Percentiles rank a stretch among this genome's conserved stretches.
These are phyloP conservation scores for Fusarium albosuccineum DNA, from an alignment of 2,329 filamentous ascomycete species.

Conservation along the genomic window DNA sequence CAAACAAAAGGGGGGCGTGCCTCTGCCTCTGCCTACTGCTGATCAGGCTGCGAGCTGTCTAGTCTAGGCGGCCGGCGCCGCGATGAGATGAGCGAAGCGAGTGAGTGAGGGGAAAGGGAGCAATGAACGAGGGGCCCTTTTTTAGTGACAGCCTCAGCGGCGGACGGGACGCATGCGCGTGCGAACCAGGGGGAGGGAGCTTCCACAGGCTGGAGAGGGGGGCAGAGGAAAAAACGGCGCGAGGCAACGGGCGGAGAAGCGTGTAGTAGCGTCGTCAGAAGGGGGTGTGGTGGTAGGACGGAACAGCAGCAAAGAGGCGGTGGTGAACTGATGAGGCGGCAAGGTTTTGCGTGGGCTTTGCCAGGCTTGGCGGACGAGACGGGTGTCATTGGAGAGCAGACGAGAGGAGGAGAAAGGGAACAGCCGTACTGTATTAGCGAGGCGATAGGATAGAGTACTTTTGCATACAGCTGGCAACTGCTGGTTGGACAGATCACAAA, in stretches of 20 bases:
- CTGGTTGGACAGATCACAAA: not conserved
- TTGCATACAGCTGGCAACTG: not conserved
- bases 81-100: not conserved
- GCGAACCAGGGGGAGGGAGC: not conserved
- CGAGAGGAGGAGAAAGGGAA: slow-evolving; percentile 16
- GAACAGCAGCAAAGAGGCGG: not conserved
- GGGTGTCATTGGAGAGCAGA: slow-evolving; percentile 25
- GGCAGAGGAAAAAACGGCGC: not conserved
- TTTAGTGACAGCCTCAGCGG: too few species aligned
- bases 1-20: too few species aligned
- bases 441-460: not conserved
- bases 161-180: not conserved
- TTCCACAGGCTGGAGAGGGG: not conserved
- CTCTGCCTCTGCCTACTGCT: too few species aligned
- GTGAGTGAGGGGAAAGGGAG: not conserved
- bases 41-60: too few species aligned
- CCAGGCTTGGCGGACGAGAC: slow-evolving; percentile 9
- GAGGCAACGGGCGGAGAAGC: too few species aligned
- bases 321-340: slow-evolving; percentile 27
- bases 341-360: slow-evolving; percentile 35
- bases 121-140: too few species aligned
- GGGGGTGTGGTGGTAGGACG: not conserved
- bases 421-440: slow-evolving; percentile 3
- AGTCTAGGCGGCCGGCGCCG: too few species aligned
- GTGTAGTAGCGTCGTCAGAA: not conserved